Conservation (phyloP, 768 basidiomycete species). For the Trametes meyenii region DNA sequence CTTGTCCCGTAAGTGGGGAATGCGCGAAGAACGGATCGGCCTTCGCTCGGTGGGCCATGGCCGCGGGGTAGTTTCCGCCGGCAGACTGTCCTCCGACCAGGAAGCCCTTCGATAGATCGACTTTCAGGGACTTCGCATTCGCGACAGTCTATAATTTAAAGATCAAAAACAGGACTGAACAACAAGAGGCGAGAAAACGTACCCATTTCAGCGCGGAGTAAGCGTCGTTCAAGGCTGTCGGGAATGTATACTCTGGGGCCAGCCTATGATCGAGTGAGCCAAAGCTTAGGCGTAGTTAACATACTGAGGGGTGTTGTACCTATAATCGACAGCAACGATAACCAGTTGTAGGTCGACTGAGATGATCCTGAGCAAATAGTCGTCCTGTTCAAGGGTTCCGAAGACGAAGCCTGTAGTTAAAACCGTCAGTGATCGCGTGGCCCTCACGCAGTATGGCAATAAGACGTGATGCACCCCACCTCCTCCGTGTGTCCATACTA, state of each 20-base stretch:
- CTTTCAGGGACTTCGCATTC: not conserved
- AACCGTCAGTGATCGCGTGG: too few relatives aligned
- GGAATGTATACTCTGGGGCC: slow-evolving; percentile 33
- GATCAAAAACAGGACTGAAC: not conserved
- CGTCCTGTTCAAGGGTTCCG: slow-evolving; percentile 22
- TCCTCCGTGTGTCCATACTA: slow-evolving; percentile 2
- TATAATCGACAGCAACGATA: slow-evolving; percentile 22
- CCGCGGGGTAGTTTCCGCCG: slow-evolving; percentile 30
- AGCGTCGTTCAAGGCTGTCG: slow-evolving; percentile 28
- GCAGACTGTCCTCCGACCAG: slow-evolving; percentile 32
- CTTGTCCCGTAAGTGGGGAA: slow-evolving; percentile 29
- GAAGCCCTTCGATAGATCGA: slow-evolving; percentile 26
- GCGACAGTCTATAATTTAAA: slow-evolving; percentile 8
- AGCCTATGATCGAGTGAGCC: slow-evolving; percentile 16
- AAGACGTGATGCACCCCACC: not conserved
- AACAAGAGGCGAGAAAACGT: not conserved
- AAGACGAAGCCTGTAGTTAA: slow-evolving; percentile 28
- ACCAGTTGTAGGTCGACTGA: slow-evolving; percentile 21
- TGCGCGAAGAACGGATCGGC: slow-evolving; percentile 29
- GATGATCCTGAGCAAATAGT: slow-evolving; percentile 24
- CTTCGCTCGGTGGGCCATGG: slow-evolving; percentile 27
- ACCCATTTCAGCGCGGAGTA: slow-evolving; percentile 33
- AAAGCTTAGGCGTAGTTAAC: not conserved
- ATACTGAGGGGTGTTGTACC: not conserved
- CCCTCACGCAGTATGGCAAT: not conserved